phyloP scores from a whole-genome alignment of 139 green algal species.

The Chlamydomonas eustigma region DNA sequence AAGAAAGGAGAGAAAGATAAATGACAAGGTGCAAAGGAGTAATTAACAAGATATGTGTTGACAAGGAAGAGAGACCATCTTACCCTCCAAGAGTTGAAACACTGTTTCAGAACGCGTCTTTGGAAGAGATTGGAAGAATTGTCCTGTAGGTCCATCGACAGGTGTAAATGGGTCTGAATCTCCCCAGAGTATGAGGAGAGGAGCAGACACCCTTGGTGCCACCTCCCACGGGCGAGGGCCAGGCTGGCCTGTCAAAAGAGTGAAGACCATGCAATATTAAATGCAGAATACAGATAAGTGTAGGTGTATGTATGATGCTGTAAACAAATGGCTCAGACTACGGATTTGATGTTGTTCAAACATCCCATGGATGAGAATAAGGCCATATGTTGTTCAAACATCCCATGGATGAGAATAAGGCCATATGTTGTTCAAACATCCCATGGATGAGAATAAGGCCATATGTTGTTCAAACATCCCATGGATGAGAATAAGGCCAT shows the following conservation, averaged over 20 bases:
- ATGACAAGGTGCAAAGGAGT: constrained; percentile 5
- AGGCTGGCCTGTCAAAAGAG: constrained; percentile 69
- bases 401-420: too few relatives aligned
- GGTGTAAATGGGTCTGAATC: constrained; percentile 83
- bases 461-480: too few relatives aligned
- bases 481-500: too few relatives aligned
- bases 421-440: too few relatives aligned
- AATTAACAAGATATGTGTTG: not conserved
- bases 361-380: too few relatives aligned
- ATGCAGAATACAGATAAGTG: too few relatives aligned
- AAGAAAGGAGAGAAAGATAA: not conserved
- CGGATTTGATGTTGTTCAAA: too few relatives aligned
- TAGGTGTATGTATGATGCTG: too few relatives aligned
- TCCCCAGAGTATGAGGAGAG: constrained; percentile 88
- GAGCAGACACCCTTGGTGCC: constrained; percentile 43
- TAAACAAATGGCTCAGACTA: too few relatives aligned
- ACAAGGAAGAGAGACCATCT: not conserved
- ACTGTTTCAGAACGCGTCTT: constrained; percentile 26
- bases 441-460: too few relatives aligned
- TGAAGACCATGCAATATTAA: too few relatives aligned
- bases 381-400: too few relatives aligned
- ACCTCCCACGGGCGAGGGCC: constrained; percentile 79
- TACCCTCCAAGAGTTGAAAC: constrained; percentile 53
- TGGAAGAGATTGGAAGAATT: constrained; percentile 66
- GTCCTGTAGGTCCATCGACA: constrained; percentile 77